Conservation (phyloP, 2,329 filamentous ascomycete genomes). For the Colletotrichum siamense region DNA sequence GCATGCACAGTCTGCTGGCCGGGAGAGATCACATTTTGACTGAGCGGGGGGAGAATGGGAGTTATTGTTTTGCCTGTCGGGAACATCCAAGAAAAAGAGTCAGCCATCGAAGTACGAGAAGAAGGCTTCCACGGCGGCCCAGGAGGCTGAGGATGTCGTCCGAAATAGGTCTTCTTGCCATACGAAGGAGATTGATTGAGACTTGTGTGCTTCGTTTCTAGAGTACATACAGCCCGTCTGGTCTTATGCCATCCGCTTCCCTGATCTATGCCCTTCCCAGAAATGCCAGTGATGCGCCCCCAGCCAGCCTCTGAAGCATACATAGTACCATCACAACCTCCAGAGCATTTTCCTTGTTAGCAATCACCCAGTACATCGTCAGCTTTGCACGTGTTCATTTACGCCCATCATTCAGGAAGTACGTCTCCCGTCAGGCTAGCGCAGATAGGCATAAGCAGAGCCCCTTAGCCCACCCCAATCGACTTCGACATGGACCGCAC, state of each 20-base stretch:
- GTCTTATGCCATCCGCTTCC: too few relatives aligned
- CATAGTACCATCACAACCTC: too few relatives aligned
- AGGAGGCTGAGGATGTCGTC: background rate
- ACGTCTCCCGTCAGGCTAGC: too few relatives aligned
- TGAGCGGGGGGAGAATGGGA: background rate
- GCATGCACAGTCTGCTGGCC: background rate
- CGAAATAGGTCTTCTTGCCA: background rate
- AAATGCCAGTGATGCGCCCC: too few relatives aligned
- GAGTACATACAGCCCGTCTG: too few relatives aligned
- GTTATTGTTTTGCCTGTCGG: background rate
- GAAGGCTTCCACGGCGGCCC: background rate
- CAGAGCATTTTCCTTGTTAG: background rate
- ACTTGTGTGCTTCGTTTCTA: too few relatives aligned
- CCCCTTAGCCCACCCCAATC: background rate
- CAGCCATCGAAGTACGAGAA: background rate
- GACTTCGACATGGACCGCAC: background rate
- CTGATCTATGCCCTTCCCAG: too few relatives aligned
- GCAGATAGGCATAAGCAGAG: too few relatives aligned
- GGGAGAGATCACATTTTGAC: background rate
- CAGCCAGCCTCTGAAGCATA: background rate
- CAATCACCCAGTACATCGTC: background rate
- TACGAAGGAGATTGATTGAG: background rate
- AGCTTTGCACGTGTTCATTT: background rate
- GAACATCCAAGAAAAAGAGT: background rate
- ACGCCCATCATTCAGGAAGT: background rate